A percentile compares a stretch with the other conserved stretches of the same genome.
These are phyloP conservation scores for Rhizodiscina lignyota DNA, from an alignment of 495 filamentous ascomycete species.

Conservation along the genomic window DNA sequence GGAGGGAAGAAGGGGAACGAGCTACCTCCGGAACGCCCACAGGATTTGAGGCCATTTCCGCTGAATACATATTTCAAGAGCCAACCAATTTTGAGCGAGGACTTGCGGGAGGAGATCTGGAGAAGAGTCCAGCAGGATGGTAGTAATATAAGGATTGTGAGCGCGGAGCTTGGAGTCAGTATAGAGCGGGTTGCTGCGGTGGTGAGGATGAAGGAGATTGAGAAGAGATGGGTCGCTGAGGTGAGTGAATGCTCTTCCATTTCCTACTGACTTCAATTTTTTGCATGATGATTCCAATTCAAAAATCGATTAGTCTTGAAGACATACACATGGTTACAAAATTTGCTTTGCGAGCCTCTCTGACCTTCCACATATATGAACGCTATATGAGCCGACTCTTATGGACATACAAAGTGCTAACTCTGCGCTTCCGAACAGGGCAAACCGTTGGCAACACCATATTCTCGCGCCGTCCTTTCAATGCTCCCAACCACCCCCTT, in stretches of 20 bases:
- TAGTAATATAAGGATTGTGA: slow-evolving; percentile 59
- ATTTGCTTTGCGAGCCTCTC: slow-evolving; percentile 31
- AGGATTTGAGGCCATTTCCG: slow-evolving; percentile 50
- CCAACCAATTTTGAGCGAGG: slow-evolving; percentile 60
- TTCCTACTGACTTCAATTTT: slow-evolving; percentile 14
- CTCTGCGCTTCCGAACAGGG: slow-evolving; percentile 35
- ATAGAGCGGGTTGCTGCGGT: slow-evolving; percentile 81
- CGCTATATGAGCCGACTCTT: too few relatives aligned
- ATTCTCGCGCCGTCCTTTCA: slow-evolving; percentile 52
- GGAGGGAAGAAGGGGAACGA: slow-evolving; percentile 3
- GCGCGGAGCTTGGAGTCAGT: slow-evolving; percentile 60
- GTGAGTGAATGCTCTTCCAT: slow-evolving; percentile 34
- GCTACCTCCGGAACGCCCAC: slow-evolving; percentile 19
- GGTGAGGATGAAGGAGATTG: slow-evolving; percentile 70
- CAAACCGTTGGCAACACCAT: slow-evolving; percentile 59
- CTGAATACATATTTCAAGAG: slow-evolving; percentile 54
- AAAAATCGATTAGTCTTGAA: slow-evolving; percentile 99
- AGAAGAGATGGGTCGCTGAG: slow-evolving; percentile 56
- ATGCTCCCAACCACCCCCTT: slow-evolving; percentile 55
- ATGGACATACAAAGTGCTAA: too few relatives aligned
- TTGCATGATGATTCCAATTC: slow-evolving; percentile 51
- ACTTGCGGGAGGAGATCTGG: slow-evolving; percentile 61
- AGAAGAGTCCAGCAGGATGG: slow-evolving; percentile 42
- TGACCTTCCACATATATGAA: too few relatives aligned
- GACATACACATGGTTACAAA: slow-evolving; percentile 49